phyloP scores from a whole-genome alignment of 2,329 filamentous ascomycete species.

The Volutella citrinella region DNA sequence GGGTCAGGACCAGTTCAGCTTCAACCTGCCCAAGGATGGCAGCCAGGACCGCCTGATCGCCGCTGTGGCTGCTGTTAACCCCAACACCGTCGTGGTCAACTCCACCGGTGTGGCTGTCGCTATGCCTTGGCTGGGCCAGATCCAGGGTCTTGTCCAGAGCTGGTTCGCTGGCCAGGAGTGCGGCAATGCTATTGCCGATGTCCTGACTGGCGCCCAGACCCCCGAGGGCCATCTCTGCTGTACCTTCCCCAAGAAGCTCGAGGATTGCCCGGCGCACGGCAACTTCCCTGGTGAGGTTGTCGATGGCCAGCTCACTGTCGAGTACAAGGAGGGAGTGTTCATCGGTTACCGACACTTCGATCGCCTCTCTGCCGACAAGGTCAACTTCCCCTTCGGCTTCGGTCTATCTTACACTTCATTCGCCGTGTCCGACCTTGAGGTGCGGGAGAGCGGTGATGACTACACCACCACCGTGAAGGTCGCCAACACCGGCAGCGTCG shows the following conservation, averaged over 20 bases:
- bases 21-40: slow-evolving; percentile 60
- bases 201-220: slow-evolving; percentile 62
- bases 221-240: slow-evolving; percentile 63
- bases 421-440: slow-evolving; percentile 61
- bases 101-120: slow-evolving; percentile 63
- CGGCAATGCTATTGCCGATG: slow-evolving; percentile 65
- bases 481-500: slow-evolving; percentile 54
- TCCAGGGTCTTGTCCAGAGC: slow-evolving; percentile 61
- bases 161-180: slow-evolving; percentile 71
- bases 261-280: slow-evolving; percentile 64
- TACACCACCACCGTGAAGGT: slow-evolving; percentile 48
- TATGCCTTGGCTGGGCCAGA: slow-evolving; percentile 53
- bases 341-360: slow-evolving; percentile 69
- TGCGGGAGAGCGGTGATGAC: slow-evolving; percentile 28
- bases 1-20: slow-evolving; percentile 68
- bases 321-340: slow-evolving; percentile 69
- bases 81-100: slow-evolving; percentile 59
- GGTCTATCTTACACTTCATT: slow-evolving; percentile 37
- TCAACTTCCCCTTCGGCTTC: slow-evolving; percentile 65
- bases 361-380: slow-evolving; percentile 50
- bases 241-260: slow-evolving; percentile 57
- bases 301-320: slow-evolving; percentile 49
- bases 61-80: slow-evolving; percentile 54
- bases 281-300: slow-evolving; percentile 53
- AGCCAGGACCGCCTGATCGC: slow-evolving; percentile 60